A percentile compares a stretch with the other conserved stretches of the same genome.
Evolutionary conservation across 2,329 filamentous ascomycete species (phyloP).

Genomic region (Harringtonia aguacate): DNA sequence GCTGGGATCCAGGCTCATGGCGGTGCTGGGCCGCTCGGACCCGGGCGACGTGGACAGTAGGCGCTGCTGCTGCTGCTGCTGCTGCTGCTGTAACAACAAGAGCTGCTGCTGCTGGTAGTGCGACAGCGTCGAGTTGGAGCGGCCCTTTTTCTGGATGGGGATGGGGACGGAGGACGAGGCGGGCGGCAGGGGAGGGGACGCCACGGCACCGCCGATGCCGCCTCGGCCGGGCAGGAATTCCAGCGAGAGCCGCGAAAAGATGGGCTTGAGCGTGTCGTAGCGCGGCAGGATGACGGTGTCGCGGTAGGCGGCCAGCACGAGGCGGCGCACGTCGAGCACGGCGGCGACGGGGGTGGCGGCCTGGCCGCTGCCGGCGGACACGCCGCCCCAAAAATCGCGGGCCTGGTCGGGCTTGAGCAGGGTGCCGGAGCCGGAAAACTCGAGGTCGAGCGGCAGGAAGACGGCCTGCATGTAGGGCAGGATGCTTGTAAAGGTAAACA

Average conservation of each 20-base stretch:
- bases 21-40: conserved; percentile 55
- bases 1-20: conserved; percentile 62
- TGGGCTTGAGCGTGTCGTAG: conserved; percentile 78
- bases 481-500: conserved; percentile 82
- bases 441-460: conserved; percentile 84
- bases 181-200: too few relatives aligned
- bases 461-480: conserved; percentile 92
- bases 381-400: conserved; percentile 80
- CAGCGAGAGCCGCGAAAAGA: conserved; percentile 80
- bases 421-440: conserved; percentile 75
- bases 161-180: conserved; percentile 37
- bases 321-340: conserved; percentile 73
- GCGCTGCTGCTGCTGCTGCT: conserved; percentile 18
- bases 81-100: conserved; percentile 19
- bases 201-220: too few relatives aligned
- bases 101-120: conserved; percentile 4
- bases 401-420: conserved; percentile 72
- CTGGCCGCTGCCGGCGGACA: conserved; percentile 18
- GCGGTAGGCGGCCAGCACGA: conserved; percentile 79
- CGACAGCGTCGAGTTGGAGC: conserved; percentile 11
- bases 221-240: conserved; percentile 52
- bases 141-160: conserved; percentile 25
- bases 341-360: conserved; percentile 34
- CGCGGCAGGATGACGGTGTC: conserved; percentile 82
- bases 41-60: conserved; percentile 40